These are phyloP conservation scores for Tolypocladium paradoxum DNA, from an alignment of 2,329 filamentous ascomycete genomes.

Conservation along the genomic window DNA sequence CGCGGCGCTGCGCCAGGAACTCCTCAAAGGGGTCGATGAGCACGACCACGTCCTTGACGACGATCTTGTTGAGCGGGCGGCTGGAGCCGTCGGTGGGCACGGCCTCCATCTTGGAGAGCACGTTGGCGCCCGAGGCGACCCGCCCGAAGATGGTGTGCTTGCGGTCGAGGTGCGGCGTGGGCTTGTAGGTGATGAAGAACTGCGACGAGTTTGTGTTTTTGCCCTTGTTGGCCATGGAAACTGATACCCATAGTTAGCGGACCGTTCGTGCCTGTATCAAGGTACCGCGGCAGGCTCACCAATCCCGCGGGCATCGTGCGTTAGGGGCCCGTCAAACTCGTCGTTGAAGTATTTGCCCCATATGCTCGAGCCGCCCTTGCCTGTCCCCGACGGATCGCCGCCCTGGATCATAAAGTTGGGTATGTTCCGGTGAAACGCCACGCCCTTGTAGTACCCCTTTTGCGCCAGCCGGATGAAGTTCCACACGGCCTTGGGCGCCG, in stretches of 20 bases:
- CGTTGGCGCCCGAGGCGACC: constrained; percentile 65
- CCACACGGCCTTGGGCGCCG: constrained; percentile 88
- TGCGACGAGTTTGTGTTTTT: constrained; percentile 96
- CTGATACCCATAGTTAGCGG: constrained; percentile 8
- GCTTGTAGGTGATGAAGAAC: constrained; percentile 86
- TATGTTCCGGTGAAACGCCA: constrained; percentile 88
- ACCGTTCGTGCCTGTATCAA: neutral
- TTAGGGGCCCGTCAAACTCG: constrained; percentile 80
- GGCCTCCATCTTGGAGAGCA: constrained; percentile 66
- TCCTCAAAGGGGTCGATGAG: constrained; percentile 95
- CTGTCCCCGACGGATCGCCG: constrained; percentile 86
- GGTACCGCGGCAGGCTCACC: constrained; percentile 11
- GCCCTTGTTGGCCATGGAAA: constrained; percentile 95
- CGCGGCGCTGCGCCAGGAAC: constrained; percentile 65
- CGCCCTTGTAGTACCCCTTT: constrained; percentile 77
- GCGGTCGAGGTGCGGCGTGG: constrained; percentile 74
- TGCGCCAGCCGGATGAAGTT: constrained; percentile 87
- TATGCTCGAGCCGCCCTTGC: constrained; percentile 77
- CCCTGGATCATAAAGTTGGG: constrained; percentile 97
- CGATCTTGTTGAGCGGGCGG: constrained; percentile 65
- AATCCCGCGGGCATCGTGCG: constrained; percentile 72
- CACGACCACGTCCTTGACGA: constrained; percentile 72
- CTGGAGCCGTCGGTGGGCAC: constrained; percentile 65
- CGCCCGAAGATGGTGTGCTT: constrained; percentile 97
- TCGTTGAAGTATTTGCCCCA: constrained; percentile 95